Evolutionary conservation across 1,284 basidiomycete genomes (phyloP), one percentile per base, ranked within the genome.

Genomic region (Cerrena zonata): DNA sequence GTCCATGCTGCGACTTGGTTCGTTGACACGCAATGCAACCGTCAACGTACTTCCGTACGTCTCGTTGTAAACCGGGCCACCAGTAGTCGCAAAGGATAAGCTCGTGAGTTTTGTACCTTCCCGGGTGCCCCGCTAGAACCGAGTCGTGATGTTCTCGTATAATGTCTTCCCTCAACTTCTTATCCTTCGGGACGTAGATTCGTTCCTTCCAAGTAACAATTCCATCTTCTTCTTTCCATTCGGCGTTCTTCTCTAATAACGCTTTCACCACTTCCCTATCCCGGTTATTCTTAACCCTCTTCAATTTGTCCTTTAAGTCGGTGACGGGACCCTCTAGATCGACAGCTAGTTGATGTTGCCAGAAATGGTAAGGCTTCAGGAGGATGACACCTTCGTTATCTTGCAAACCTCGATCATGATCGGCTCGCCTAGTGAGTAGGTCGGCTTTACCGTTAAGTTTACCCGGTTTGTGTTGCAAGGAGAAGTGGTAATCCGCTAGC

Each of bases 21-120:
- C 44, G 36, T 2, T 26, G 21, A 25, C 53, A 56, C 22, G 44
- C 36, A 1, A 46, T 49, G 15, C 55, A 56, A 18, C 41, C 46
- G n/a, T 48, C 47, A 26, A 19, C 26, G 36, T 54, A 56, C 30
- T 50, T 27, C 5, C 26, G 10, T 30, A 53, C 49, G 19, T 48
- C 48, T 11, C 22, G n/a, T 27, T 40, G 19, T 37, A 56, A 46
- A 45, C 37, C 43, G 3, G 54, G 54, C 54, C 54, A 56, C n/a
- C 25, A 13, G 44, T 48, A 56, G 21, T 50, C 45, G 18, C 47
- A 41, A 12, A 45, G 46, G 7, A 53, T 27, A 11, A 56, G 48
- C 15, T 43, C 47, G 21, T 51, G 49, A 2, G 54, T 53, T 49
- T 53, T 56, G 48, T 53, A 49, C 43, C 51, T 52, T n/a, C 49